Evolutionary conservation across 1,284 basidiomycete species (phyloP).

Genomic region (Ustilago shanxiensis): DNA sequence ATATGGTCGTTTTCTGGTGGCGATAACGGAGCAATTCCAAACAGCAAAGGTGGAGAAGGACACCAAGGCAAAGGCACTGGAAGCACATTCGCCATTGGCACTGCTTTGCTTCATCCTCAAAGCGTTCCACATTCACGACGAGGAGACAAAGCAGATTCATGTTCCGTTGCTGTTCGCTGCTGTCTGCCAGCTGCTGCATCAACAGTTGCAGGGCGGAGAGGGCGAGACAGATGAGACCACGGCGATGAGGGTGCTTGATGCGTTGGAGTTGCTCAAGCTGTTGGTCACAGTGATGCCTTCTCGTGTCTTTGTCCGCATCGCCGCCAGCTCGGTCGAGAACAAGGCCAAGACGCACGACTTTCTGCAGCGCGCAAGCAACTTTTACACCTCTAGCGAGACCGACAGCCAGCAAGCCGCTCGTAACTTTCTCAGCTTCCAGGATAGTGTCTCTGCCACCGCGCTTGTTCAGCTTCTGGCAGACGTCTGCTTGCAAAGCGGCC

Average conservation of each 20-base stretch:
- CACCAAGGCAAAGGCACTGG: background rate
- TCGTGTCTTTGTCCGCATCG: slow-evolving; percentile 53
- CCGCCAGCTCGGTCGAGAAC: background rate
- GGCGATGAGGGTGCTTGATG: slow-evolving; percentile 23
- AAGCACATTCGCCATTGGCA: slow-evolving; percentile 57
- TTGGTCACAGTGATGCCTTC: slow-evolving; percentile 56
- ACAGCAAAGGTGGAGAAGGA: slow-evolving; percentile 59
- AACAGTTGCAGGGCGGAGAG: slow-evolving; percentile 4
- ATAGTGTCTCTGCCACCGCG: slow-evolving; percentile 23
- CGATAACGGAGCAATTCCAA: slow-evolving; percentile 71
- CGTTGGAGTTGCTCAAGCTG: slow-evolving; percentile 49
- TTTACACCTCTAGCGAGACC: slow-evolving; percentile 50
- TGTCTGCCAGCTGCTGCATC: slow-evolving; percentile 34
- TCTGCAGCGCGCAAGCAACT: slow-evolving; percentile 32
- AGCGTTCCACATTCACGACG: slow-evolving; percentile 81
- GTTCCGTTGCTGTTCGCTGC: slow-evolving; percentile 74
- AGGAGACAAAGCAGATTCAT: slow-evolving; percentile 83
- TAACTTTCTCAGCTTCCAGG: slow-evolving; percentile 47
- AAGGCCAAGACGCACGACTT: slow-evolving; percentile 20
- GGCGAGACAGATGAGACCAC: background rate
- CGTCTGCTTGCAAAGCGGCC: slow-evolving; percentile 27
- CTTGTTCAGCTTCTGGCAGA: slow-evolving; percentile 35
- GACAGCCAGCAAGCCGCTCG: slow-evolving; percentile 49
- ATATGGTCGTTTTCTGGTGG: slow-evolving; percentile 82
- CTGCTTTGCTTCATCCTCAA: slow-evolving; percentile 77